Evolutionary conservation across 2,329 filamentous ascomycete species (phyloP), one percentile per base, ranked within the genome.

Genomic region (Cladophialophora exuberans): DNA sequence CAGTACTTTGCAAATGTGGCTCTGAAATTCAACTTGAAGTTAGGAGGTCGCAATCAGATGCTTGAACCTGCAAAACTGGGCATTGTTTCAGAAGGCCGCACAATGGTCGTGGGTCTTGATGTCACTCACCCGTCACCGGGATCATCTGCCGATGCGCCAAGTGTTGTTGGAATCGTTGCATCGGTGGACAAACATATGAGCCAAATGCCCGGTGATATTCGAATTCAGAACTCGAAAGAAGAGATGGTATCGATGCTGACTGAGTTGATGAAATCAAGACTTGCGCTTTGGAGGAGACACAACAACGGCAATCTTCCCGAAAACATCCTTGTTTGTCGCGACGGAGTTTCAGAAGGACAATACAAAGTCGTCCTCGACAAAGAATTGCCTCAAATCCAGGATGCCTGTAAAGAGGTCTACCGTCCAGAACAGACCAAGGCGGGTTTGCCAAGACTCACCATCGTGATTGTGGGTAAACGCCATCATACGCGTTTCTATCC

Each of bases 401-500:
- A 76, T 5, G 90, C 90, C 0, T 93, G 88, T 68, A 63, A 72
- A 2, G 69, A 75, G 20, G 52, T 79, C 0, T 93, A 90, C 35
- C 77, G 80, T 0, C 73, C 76, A 0, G 68, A 73, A 3, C 67
- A 70, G 1, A 79, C 76, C 10, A 78, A 79, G 48, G 70, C 73
- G 4, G 69, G 67, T 0, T 65, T 76, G 1, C 88, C 89, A 0
- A 83, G 81, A 36, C 77, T 96, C 7, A 80, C 87, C 0, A 81
- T 96, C 46, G 76, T 96, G 26, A 79, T 96, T 3, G 91, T 91
- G 0, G 90, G 91, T 18, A 97, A 97, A 73, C 83, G 92, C 1
- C 92, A 97, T 63, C 87, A 96, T 65, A 95, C 89, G 0, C 84
- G 91, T 0, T 96, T 96, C 73, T 96, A 88, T 67, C 89, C 90